Evolutionary conservation across 495 filamentous ascomycete genomes (phyloP), one percentile per base, ranked within the genome.

Genomic region (Aspergillus sparsus): DNA sequence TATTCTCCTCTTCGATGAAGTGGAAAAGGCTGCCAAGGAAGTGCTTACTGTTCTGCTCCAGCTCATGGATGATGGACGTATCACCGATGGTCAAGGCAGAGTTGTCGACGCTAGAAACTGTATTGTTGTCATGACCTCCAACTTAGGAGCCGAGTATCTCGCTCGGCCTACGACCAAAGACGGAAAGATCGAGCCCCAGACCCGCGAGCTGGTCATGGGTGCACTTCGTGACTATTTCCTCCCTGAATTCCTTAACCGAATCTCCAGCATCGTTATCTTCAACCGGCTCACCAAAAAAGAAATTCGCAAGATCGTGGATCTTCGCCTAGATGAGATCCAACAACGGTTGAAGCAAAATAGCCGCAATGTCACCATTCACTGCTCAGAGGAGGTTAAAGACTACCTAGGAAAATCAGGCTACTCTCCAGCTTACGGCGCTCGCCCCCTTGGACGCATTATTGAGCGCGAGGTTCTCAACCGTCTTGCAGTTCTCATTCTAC

Each of bases 51-150:
- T 98, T 7, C 84, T 98, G 18, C 84, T 98, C 8, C 94, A 98
- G 71, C 90, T 98, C 67, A 97, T 98, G 89, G 94, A 98, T 68
- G 94, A 98, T 67, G 94, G 94, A 21, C 94, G 94, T 65, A 97
- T 98, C 75, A 98, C 94, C 15, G 94, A 98, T 63, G 95, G 95
- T 50, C 95, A 97, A 80, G 94, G 94, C 64, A 84, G 94, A 61
- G 80, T 97, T 53, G 87, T 98, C 60, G 95, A 98, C 68, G 95
- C 93, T 37, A 89, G 85, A 71, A 98, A 98, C 81, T 98, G 93
- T 71, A 97, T 98, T 65, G 93, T 98, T 45, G 93, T 98, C 76
- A 95, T 98, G 91, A 98, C 94, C 32, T 96, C 91, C 68, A 98
- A 98, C 75, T 74, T 98, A 15, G 94, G 94, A 53, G 94, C 94